Evolutionary conservation across 1,284 basidiomycete genomes (phyloP).

Genomic region (Fomes fomentarius): DNA sequence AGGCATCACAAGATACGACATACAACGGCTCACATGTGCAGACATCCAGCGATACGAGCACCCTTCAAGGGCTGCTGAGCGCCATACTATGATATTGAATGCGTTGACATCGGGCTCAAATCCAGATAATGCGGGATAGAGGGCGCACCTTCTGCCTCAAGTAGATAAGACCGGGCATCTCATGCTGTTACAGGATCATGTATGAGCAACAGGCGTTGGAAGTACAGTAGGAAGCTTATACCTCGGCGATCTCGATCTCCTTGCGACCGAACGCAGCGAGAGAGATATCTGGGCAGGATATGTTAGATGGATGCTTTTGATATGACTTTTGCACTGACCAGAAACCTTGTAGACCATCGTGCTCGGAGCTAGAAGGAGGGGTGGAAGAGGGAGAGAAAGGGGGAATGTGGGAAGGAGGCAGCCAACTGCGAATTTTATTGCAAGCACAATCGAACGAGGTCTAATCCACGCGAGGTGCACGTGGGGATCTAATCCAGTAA

Average conservation of each 20-base stretch:
- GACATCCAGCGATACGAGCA: conserved; percentile 96
- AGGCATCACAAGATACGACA: background rate
- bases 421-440: conserved; percentile 39
- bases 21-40: conserved; percentile 78
- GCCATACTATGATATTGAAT: conserved; percentile 62
- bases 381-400: conserved; percentile 37
- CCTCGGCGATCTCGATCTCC: conserved; percentile 98
- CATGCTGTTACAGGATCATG: conserved; percentile 55
- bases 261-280: conserved; percentile 97
- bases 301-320: background rate
- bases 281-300: conserved; percentile 74
- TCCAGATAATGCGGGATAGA: background rate
- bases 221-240: conserved; percentile 1
- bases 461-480: conserved; percentile 25
- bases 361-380: conserved; percentile 29
- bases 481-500: conserved; percentile 14
- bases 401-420: conserved; percentile 11
- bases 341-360: conserved; percentile 84
- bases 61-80: conserved; percentile 88
- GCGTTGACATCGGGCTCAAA: conserved; percentile 2
- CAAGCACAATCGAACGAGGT: conserved; percentile 22
- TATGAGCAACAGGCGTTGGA: background rate
- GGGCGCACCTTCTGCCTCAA: conserved; percentile 77
- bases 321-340: conserved; percentile 46
- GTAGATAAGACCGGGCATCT: conserved; percentile 95